Conservation (phyloP, 176 grass and related monocot species). For the Pontederia crassipes region DNA sequence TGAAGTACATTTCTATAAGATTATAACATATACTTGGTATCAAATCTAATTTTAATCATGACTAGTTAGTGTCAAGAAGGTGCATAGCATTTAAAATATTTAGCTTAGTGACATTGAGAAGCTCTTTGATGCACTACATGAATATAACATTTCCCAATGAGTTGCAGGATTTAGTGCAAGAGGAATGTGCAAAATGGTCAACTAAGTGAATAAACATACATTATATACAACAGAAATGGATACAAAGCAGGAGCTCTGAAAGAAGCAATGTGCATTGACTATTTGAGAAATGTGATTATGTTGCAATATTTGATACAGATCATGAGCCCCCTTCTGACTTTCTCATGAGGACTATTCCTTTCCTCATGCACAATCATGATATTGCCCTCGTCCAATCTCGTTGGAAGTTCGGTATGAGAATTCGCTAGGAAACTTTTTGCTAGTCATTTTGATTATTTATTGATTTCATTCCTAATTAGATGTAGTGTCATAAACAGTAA, state of each 20-base stretch:
- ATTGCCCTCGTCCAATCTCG: conserved; percentile 83
- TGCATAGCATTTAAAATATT: neutral
- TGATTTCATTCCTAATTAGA: no score
- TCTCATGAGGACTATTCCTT: conserved; percentile 71
- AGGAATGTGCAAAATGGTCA: conserved; percentile 74
- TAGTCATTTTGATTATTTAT: no score
- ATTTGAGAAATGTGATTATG: conserved; percentile 62
- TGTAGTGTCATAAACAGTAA: no score
- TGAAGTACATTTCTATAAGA: no score
- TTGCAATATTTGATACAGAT: conserved; percentile 94
- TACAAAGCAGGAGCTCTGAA: conserved; percentile 92
- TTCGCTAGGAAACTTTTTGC: neutral
- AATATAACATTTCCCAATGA: conserved; percentile 2
- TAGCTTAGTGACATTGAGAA: no score
- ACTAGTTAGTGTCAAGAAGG: no score
- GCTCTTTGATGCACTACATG: neutral
- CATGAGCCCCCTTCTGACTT: conserved; percentile 84
- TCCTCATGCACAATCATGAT: conserved; percentile 68
- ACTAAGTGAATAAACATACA: conserved; percentile 70
- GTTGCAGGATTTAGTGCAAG: conserved; percentile 67
- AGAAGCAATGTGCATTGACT: conserved; percentile 69
- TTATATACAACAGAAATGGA: conserved; percentile 82
- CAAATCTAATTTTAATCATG: no score
- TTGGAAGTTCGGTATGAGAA: conserved; percentile 71
- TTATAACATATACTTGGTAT: no score